Conservation (phyloP, 306 rosid genomes). For the Vigna radiata region DNA sequence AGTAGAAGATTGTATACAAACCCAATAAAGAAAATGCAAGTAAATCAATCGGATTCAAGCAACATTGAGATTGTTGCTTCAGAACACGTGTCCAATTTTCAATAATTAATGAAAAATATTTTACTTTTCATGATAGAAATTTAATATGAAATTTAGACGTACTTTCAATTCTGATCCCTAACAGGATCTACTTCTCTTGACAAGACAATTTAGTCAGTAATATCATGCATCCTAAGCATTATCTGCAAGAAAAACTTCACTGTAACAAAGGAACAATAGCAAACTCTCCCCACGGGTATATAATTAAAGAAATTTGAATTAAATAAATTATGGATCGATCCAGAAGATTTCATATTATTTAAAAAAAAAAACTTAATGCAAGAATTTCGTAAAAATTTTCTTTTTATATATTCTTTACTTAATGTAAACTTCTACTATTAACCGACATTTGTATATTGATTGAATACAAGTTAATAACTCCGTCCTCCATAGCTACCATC, state of each 20-base stretch:
- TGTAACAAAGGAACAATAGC: not conserved
- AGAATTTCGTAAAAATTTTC: no score
- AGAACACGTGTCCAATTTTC: not conserved
- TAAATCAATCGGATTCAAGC: not conserved
- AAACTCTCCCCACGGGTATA: no score
- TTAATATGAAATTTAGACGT: not conserved
- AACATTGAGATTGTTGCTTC: conserved; percentile 15
- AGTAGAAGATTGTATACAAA: not conserved
- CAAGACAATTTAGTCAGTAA: no score
- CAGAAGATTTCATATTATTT: no score
- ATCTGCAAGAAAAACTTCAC: not conserved
- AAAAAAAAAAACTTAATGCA: no score
- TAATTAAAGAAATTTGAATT: no score
- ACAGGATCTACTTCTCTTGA: not conserved
- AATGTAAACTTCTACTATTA: no score
- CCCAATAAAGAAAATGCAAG: not conserved
- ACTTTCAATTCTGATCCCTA: not conserved
- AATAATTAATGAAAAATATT: not conserved
- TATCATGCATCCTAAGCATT: not conserved
- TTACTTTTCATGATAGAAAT: not conserved
- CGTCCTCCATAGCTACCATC: not conserved
- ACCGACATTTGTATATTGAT: not conserved
- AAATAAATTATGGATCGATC: no score
- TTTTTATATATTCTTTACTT: no score
- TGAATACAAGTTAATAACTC: not conserved